Evolutionary conservation across 2,329 filamentous ascomycete species (phyloP), one percentile per base, ranked within the genome.

Genomic region (Emericellopsis atlantica): DNA sequence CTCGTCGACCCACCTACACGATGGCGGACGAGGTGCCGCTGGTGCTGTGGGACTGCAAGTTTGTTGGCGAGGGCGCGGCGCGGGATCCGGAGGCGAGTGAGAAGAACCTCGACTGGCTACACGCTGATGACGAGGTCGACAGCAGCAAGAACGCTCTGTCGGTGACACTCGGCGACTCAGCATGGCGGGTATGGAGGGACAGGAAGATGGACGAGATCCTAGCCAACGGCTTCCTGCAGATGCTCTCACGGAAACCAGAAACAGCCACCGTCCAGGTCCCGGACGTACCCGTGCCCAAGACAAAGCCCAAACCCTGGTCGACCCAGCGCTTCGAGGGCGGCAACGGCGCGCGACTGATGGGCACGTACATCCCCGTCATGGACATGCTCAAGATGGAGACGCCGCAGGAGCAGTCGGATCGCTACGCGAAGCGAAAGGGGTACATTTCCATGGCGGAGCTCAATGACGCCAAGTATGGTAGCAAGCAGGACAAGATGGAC

Each of bases 11-110:
- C 1, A 76, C 75, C 45, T 98, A 96, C 62, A 77, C 84, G 54
- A 93, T 98, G 79, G 92, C 92, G 1, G 80, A 81, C 39, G 90
- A 96, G 56, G 76, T 80, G 22, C 90, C 92, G 2, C 73, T 98
- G 8, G 92, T 96, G 14, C 74, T 98, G 6, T 96, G 90, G 90
- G 87, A 96, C 62, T 96, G 90, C 61, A 71, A 93, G 29, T 98
- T 95, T 59, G 86, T 86, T 0, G 62, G 64, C 4, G 37, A 37
- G 24, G 24, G 31, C 36, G 41, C 41, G 10, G 36, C 38, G 15
- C 22, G 22, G 5, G 37, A 39, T 21, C 11, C 26, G 18, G 24
- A 32, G 24, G 41, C 26, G 14, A 23, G 37, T 8, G 18, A 15
- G n/a, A 15, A 35, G 32, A 32, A 26, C 12, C 56, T 95, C 42